Conservation (phyloP, 1,284 basidiomycete genomes). For the Sanghuangporus weigelae region DNA sequence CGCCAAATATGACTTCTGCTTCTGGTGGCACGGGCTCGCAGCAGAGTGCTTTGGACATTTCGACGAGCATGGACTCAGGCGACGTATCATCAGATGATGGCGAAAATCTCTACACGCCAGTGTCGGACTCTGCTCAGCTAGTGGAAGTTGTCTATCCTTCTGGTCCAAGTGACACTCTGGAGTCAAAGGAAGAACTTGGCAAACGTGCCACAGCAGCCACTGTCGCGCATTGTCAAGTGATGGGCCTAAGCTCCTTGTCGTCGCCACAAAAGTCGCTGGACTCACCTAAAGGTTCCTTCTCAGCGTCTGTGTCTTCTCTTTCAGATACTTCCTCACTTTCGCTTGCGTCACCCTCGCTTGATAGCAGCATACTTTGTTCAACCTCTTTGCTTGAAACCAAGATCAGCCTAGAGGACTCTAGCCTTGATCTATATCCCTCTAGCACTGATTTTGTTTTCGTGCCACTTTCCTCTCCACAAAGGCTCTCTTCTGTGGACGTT, state of each 20-base stretch:
- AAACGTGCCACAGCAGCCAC: slow-evolving; percentile 10
- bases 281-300: background rate
- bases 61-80: slow-evolving; percentile 1
- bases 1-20: background rate
- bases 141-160: slow-evolving; percentile 7
- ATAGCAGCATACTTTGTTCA: slow-evolving; percentile 2
- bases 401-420: slow-evolving; percentile 7
- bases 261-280: background rate
- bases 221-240: background rate
- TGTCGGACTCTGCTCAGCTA: slow-evolving; percentile 11
- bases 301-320: background rate
- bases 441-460: background rate
- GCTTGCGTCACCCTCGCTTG: background rate
- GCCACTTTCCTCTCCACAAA: background rate
- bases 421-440: slow-evolving; percentile 10
- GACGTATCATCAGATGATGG: slow-evolving; percentile 16
- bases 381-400: slow-evolving; percentile 7
- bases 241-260: background rate
- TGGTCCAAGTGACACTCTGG: slow-evolving; percentile 1
- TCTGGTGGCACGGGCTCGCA: slow-evolving; percentile 13
- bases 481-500: background rate
- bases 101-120: slow-evolving; percentile 11
- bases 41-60: background rate
- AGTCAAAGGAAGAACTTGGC: background rate
- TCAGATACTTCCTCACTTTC: slow-evolving; percentile 1